Evolutionary conservation across 345 rosid genomes (phyloP).

Genomic region (Aethionema arabicum): DNA sequence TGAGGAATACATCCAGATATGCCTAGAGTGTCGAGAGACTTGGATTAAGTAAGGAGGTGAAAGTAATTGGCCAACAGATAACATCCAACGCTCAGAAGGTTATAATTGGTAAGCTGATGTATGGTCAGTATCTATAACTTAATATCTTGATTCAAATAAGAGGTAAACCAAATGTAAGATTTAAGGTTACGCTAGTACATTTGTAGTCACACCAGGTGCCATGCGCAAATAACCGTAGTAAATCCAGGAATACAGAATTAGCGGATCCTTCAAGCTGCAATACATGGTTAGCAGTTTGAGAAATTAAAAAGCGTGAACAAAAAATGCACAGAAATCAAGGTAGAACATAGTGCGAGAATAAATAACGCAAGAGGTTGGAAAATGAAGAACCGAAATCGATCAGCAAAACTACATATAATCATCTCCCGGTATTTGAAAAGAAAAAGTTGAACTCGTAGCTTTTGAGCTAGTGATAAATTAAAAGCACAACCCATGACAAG

Average conservation of each 20-base stretch:
- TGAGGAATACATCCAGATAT: constrained; percentile 51
- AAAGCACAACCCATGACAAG: too few species aligned
- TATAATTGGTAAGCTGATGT: neutral
- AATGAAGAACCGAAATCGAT: too few species aligned
- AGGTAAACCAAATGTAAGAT: neutral
- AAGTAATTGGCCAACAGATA: neutral
- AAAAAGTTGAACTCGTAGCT: too few species aligned
- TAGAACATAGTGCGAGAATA: too few species aligned
- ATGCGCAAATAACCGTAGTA: constrained; percentile 80
- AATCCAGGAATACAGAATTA: constrained; percentile 48
- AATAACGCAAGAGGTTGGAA: too few species aligned
- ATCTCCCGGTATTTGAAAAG: too few species aligned
- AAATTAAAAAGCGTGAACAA: neutral
- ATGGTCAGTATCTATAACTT: neutral
- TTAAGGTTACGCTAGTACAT: constrained; percentile 40
- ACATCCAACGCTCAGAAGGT: neutral
- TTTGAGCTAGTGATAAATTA: too few species aligned
- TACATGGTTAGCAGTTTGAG: neutral
- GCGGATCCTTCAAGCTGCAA: constrained; percentile 83
- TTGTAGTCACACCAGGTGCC: constrained; percentile 94
- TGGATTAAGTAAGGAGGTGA: neutral
- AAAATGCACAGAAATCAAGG: neutral
- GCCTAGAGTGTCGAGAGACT: constrained; percentile 39
- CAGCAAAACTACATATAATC: too few species aligned
- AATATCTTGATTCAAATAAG: neutral